phyloP scores from a whole-genome alignment of 352 stramenopile genomes.

The Chrysophaeum taylorii region DNA sequence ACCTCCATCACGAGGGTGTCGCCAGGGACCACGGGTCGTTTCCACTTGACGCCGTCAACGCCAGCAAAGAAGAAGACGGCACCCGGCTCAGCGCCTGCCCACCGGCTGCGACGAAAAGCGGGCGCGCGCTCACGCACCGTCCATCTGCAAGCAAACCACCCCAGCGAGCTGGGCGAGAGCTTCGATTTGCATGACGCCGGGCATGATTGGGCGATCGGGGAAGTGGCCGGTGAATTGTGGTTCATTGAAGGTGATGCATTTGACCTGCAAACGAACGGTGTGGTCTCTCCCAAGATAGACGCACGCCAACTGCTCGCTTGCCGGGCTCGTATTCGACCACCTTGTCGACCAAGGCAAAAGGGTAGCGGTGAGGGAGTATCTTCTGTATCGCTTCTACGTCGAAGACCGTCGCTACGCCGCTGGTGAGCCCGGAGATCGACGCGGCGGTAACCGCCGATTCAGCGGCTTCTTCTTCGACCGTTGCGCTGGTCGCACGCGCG shows the following conservation, averaged over 20 bases:
- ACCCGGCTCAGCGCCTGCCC: conserved; percentile 46
- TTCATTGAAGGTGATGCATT: conserved; percentile 60
- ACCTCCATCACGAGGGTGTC: conserved; percentile 75
- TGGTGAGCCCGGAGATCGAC: conserved; percentile 46
- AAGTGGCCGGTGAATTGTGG: conserved; percentile 66
- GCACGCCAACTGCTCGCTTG: conserved; percentile 58
- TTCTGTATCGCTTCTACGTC: conserved; percentile 59
- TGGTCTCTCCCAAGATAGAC: too few relatives aligned
- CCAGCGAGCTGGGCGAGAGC: conserved; percentile 69
- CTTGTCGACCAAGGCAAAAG: conserved; percentile 51
- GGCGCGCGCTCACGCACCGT: too few relatives aligned
- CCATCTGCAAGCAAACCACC: conserved; percentile 60
- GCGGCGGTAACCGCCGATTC: too few relatives aligned
- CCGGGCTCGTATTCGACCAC: conserved; percentile 63
- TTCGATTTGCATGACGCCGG: conserved; percentile 67
- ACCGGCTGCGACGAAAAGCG: too few relatives aligned
- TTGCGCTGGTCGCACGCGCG: too few relatives aligned
- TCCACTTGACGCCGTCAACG: conserved; percentile 68
- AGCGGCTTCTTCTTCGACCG: too few relatives aligned
- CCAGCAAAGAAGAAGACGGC: conserved; percentile 71
- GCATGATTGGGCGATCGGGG: conserved; percentile 69
- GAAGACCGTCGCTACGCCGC: conserved; percentile 44
- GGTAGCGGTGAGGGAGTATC: conserved; percentile 67
- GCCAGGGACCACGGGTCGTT: conserved; percentile 66
- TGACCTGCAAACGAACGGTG: too few relatives aligned